Evolutionary conservation across 2,329 filamentous ascomycete genomes (phyloP).

Genomic region (Gnomoniopsis smithogilvyi): DNA sequence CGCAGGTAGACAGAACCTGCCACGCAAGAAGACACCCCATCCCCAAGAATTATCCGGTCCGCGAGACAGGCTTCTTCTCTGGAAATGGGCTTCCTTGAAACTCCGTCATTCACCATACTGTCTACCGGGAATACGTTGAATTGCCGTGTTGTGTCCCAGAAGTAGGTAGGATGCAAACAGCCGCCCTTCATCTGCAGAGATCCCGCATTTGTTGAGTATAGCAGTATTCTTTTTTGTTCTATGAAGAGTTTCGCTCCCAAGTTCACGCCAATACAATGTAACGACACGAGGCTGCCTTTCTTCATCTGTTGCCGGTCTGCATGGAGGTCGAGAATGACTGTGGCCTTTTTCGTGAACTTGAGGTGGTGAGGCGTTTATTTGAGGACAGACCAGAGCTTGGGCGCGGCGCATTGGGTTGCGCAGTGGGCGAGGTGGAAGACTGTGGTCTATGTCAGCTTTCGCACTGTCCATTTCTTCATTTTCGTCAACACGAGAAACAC

Average conservation of each 20-base stretch:
- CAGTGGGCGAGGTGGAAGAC: slow-evolving; percentile 99
- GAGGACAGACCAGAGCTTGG: slow-evolving; percentile 90
- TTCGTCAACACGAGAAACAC: neutral
- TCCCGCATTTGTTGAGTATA: neutral
- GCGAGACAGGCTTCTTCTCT: neutral
- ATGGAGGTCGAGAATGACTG: neutral
- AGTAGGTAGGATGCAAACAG: neutral
- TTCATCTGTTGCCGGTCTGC: neutral
- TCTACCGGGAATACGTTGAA: neutral
- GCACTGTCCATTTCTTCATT: neutral
- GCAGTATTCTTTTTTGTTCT: slow-evolving; percentile 2
- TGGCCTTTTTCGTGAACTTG: neutral
- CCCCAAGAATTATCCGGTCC: neutral
- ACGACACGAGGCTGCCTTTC: slow-evolving; percentile 4
- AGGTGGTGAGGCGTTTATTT: slow-evolving; percentile 60
- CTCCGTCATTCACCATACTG: slow-evolving; percentile 4
- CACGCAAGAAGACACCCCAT: neutral
- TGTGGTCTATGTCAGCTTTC: slow-evolving; percentile 34
- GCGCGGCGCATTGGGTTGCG: slow-evolving; percentile 86
- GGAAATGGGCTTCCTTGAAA: neutral
- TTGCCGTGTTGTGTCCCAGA: neutral
- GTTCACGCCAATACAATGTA: slow-evolving; percentile 7
- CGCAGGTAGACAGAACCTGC: slow-evolving; percentile 8
- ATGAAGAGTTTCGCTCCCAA: slow-evolving; percentile 7
- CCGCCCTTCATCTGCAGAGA: neutral